Conservation (phyloP, 345 rosid genomes). For the Eucalyptus erythrocorys region DNA sequence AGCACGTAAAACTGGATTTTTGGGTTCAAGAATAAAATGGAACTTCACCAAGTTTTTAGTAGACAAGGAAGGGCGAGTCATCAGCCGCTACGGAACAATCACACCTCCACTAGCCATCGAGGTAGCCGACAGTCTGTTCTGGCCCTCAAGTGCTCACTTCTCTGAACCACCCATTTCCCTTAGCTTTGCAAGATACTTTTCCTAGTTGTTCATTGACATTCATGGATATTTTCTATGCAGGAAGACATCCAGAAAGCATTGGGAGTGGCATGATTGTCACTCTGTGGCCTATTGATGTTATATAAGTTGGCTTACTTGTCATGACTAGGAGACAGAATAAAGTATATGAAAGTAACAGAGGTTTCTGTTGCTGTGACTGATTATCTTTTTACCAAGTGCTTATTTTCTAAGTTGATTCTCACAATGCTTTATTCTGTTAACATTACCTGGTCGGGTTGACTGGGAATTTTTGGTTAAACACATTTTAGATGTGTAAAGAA, state of each 20-base stretch:
- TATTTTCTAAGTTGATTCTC: neutral
- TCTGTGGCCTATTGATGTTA: neutral
- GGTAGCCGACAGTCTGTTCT: conserved; percentile 20
- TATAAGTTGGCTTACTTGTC: neutral
- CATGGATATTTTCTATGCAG: conserved; percentile 11
- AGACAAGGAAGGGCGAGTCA: conserved; percentile 55
- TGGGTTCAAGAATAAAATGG: conserved; percentile 82
- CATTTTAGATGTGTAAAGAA: neutral
- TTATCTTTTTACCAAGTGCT: neutral
- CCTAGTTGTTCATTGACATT: neutral
- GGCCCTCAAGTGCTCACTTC: neutral
- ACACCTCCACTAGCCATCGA: conserved; percentile 58
- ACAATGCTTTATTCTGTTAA: neutral
- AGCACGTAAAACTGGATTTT: conserved; percentile 34
- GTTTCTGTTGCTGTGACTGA: neutral
- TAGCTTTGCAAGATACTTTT: neutral
- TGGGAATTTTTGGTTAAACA: neutral
- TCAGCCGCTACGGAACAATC: conserved; percentile 53
- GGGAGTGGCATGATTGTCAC: conserved; percentile 7
- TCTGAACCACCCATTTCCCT: neutral
- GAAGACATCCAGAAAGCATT: conserved; percentile 57
- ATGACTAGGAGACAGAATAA: neutral
- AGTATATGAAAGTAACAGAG: neutral
- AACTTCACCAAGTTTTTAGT: conserved; percentile 86
- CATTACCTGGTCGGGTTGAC: neutral